Percentiles rank a stretch among this genome's conserved stretches.
Conservation (phyloP, 148 eudicot species). For the Rhododendron molle region DNA sequence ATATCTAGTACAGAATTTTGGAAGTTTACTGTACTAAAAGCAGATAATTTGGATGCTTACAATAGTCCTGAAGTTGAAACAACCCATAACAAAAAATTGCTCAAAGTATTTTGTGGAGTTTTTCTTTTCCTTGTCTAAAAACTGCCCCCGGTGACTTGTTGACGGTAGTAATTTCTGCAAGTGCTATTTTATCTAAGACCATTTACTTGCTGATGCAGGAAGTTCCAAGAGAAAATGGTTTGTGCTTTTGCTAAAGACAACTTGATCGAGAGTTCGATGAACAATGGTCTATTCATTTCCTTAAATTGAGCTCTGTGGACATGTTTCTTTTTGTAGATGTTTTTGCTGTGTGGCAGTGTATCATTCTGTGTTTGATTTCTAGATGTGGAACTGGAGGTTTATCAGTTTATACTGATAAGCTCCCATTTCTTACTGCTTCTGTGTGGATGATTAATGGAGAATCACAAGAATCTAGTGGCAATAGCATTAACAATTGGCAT, state of each 20-base stretch:
- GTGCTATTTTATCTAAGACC: neutral
- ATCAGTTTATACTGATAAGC: no score
- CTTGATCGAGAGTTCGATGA: conserved; percentile 25
- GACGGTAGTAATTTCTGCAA: neutral
- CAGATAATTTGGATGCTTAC: no score
- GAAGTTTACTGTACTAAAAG: neutral
- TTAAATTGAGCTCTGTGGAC: neutral
- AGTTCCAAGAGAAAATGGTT: conserved; percentile 35
- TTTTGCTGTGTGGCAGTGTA: no score
- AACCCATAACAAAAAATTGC: neutral
- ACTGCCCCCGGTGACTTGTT: neutral
- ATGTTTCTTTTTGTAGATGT: neutral
- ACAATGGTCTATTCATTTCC: conserved; percentile 28
- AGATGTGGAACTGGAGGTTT: no score
- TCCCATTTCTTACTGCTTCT: no score
- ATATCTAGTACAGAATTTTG: neutral
- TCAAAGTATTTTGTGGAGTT: neutral
- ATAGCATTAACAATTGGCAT: no score
- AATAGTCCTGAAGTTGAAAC: neutral
- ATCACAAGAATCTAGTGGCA: no score
- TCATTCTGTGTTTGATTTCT: no score
- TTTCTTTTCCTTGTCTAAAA: neutral
- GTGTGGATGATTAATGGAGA: no score
- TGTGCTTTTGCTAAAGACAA: conserved; percentile 17
- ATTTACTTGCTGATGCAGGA: conserved; percentile 41